Base-by-base conservation (phyloP, 495 filamentous ascomycete genomes). In the Annulohypoxylon nitens region DNA sequence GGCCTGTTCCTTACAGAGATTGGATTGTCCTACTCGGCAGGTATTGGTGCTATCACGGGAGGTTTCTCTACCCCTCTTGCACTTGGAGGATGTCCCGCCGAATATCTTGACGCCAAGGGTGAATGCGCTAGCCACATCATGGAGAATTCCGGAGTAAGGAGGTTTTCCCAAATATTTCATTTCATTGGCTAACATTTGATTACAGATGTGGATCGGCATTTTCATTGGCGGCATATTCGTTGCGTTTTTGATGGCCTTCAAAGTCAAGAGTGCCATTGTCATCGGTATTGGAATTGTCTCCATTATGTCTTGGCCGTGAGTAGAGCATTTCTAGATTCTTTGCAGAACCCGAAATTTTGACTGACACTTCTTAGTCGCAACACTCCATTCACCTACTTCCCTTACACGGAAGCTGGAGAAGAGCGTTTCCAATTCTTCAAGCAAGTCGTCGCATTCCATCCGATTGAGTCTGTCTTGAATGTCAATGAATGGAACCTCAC, bases 251-350 rank as follows among this genome's bases (percentile, higher is more conserved):
- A 94, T 95, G 93, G 88, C 92, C 78, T 96, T 93, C 80, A 81
- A 91, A 18, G 85, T 94, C 76, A 94, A 93, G 77, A 90, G 89
- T 66, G 92, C 93, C 37, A 90, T 95, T 37, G 90, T 95, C 63
- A 88, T 90, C n/a, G 93, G 93, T n/a, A 94, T 96, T 39, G 80
- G 89, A 50, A 79, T 94, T 9, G 93, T 96, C 25, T 93, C 92
- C 2, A 91, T 94, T 70, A 86, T 94, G 67, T 93, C 91, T 2
- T 95, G 93, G 92, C 92, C 93, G 68, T 86, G 47, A 81, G 84
- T 82, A 26, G 25, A 39, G 6, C 16, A 1, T 1, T 23, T 12
- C 12, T 36, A 41, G n/a, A 20, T n/a, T 23, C 8, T 16, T 33
- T 14, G 14, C 12, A 50, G 61, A 69, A 61, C 45, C 5, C 18